These are phyloP conservation scores for Chalaropsis ovoidea DNA, from an alignment of 2,329 filamentous ascomycete genomes.

Conservation along the genomic window DNA sequence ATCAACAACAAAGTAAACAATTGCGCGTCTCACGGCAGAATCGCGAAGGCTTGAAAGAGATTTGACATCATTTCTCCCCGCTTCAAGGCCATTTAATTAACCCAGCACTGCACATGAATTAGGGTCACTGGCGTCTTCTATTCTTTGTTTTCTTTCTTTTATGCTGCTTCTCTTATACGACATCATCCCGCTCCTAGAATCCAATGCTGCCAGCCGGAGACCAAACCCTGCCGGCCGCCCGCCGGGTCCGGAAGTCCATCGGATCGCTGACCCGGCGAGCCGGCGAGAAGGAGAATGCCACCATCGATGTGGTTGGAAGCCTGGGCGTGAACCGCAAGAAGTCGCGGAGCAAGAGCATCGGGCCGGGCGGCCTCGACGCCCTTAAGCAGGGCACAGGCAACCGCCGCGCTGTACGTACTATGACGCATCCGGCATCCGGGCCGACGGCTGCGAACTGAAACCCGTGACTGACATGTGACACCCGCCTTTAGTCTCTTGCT, in stretches of 20 bases:
- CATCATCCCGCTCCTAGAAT: too few species aligned
- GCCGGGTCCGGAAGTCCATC: slow-evolving; percentile 61
- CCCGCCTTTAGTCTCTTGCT: slow-evolving; percentile 43
- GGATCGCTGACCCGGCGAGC: slow-evolving; percentile 44
- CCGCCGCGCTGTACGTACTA: slow-evolving; percentile 57
- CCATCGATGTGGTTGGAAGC: slow-evolving; percentile 51
- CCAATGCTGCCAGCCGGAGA: slow-evolving; percentile 22
- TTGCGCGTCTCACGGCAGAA: slow-evolving; percentile 20
- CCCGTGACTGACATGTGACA: not conserved
- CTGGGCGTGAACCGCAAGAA: slow-evolving; percentile 51
- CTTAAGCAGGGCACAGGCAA: slow-evolving; percentile 67
- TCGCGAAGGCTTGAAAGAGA: slow-evolving; percentile 16
- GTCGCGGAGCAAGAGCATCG: slow-evolving; percentile 89
- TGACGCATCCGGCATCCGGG: not conserved
- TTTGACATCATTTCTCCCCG: not conserved
- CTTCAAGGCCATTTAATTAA: not conserved
- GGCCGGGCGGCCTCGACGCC: slow-evolving; percentile 78
- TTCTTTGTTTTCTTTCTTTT: slow-evolving; percentile 2
- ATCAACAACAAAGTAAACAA: slow-evolving; percentile 24
- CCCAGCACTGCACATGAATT: not conserved
- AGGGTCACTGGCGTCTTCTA: not conserved
- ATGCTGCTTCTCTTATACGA: not conserved
- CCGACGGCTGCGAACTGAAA: not conserved
- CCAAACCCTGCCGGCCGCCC: slow-evolving; percentile 44
- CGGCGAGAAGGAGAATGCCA: slow-evolving; percentile 65